Conservation (phyloP, 345 rosid genomes). For the Hibiscus tridactylites region DNA sequence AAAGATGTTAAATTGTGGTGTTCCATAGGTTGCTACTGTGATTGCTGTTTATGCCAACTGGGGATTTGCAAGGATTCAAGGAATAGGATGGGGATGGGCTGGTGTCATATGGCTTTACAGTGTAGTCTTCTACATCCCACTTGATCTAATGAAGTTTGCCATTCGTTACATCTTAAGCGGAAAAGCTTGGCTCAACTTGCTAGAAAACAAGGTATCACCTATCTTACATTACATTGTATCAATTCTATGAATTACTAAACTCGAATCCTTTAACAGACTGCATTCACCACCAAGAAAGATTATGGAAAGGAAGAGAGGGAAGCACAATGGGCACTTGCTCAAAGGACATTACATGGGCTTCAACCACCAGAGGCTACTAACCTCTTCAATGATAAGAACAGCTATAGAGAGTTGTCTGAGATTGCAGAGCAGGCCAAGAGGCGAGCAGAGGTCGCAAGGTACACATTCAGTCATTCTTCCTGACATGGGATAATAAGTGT, state of each 20-base stretch:
- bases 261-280: conserved; percentile 42
- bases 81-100: conserved; percentile 96
- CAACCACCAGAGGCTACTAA: conserved; percentile 45
- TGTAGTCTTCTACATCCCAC: conserved; percentile 60
- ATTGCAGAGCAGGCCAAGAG: conserved; percentile 90
- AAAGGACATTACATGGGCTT: conserved; percentile 77
- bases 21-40: conserved; percentile 53
- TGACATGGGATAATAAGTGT: not conserved
- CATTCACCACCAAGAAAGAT: conserved; percentile 84
- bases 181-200: conserved; percentile 69
- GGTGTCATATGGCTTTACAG: conserved; percentile 83
- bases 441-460: conserved; percentile 88
- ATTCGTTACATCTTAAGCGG: conserved; percentile 77
- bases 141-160: conserved; percentile 65
- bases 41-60: conserved; percentile 67
- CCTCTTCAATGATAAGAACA: conserved; percentile 46
- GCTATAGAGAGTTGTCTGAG: conserved; percentile 65
- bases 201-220: conserved; percentile 55
- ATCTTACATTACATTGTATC: not conserved
- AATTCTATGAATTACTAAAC: not conserved
- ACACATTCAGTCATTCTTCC: conserved; percentile 1
- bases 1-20: not conserved
- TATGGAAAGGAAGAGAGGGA: conserved; percentile 82
- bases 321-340: conserved; percentile 88
- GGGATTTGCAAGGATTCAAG: conserved; percentile 71